Conservation (phyloP, 2,329 filamentous ascomycete species). For the Aspergillus alliaceus region DNA sequence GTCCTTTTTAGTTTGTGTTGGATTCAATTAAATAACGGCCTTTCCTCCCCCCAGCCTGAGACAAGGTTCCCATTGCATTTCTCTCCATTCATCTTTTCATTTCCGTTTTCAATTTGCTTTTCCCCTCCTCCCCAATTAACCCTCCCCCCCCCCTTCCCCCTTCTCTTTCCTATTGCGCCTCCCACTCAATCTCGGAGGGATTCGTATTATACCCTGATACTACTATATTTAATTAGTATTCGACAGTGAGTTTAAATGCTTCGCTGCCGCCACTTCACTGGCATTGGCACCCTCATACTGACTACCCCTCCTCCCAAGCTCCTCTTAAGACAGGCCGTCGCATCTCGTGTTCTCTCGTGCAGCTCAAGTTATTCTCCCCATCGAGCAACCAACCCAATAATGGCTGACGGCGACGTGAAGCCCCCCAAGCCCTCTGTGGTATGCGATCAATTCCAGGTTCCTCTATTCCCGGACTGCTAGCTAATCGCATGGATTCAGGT, state of each 20-base stretch:
- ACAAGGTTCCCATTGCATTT: slow-evolving; percentile 1
- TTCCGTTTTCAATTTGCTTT: slow-evolving; percentile 4
- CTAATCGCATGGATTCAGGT: slow-evolving; percentile 32
- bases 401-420: slow-evolving; percentile 38
- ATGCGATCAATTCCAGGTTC: slow-evolving; percentile 12
- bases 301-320: not conserved
- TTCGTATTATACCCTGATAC: not conserved
- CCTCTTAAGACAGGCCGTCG: not conserved
- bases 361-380: not conserved
- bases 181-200: not conserved
- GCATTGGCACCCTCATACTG: not conserved
- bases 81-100: slow-evolving; percentile 10
- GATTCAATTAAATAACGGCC: slow-evolving; percentile 17
- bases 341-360: not conserved
- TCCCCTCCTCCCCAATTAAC: too few species aligned
- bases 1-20: slow-evolving; percentile 5
- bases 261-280: not conserved
- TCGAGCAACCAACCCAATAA: slow-evolving; percentile 23
- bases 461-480: not conserved
- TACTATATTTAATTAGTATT: not conserved
- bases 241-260: not conserved
- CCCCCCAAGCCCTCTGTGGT: slow-evolving; percentile 43
- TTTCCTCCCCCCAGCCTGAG: not conserved
- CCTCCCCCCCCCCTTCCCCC: not conserved
- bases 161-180: not conserved